phyloP scores from a whole-genome alignment of 345 rosid genomes.

The Eutrema yunnanense region DNA sequence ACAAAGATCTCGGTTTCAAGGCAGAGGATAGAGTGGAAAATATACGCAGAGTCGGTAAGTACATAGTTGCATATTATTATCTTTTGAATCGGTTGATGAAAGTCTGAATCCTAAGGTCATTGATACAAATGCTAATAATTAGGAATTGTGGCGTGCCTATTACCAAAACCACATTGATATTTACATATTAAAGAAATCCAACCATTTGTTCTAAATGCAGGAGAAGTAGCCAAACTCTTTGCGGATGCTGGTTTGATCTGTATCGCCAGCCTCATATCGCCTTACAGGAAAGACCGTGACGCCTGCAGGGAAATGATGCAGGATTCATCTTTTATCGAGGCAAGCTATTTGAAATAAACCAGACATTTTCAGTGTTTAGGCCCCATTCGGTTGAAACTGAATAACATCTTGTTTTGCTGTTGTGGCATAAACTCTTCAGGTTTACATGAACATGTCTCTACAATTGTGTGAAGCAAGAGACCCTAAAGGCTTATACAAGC shows the following conservation, averaged over 20 bases:
- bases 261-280: conserved; percentile 90
- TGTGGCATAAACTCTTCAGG: conserved; percentile 55
- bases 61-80: background rate
- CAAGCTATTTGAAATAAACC: conserved; percentile 17
- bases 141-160: background rate
- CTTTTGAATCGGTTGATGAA: background rate
- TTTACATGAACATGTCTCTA: conserved; percentile 83
- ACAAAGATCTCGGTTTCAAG: conserved; percentile 76
- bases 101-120: background rate
- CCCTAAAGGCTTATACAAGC: conserved; percentile 85
- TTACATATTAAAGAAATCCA: background rate
- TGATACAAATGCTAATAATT: background rate
- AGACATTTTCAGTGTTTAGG: background rate
- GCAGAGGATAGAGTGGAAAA: conserved; percentile 88
- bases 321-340: conserved; percentile 71
- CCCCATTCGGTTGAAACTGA: background rate
- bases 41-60: conserved; percentile 88
- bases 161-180: background rate
- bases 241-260: conserved; percentile 90
- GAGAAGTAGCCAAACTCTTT: conserved; percentile 92
- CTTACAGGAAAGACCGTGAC: conserved; percentile 77
- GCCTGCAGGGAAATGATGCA: conserved; percentile 79
- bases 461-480: conserved; percentile 84
- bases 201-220: conserved; percentile 23
- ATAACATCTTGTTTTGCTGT: background rate